A percentile compares a stretch with the other conserved stretches of the same genome.
Conservation (phyloP, 1,284 basidiomycete genomes). For the Cryptococcus sp. region DNA sequence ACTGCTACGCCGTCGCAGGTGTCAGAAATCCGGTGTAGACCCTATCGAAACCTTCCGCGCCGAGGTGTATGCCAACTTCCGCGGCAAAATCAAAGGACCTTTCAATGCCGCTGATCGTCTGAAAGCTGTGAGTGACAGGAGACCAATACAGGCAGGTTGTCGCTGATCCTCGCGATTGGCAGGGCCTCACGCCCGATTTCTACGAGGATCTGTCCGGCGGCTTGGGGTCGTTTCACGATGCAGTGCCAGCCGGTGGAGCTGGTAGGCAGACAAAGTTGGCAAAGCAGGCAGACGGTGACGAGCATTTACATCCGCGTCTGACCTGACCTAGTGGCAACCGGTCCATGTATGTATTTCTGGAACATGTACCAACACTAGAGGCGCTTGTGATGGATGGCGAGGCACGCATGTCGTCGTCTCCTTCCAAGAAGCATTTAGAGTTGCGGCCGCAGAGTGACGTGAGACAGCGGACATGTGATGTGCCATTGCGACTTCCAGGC, state of each 20-base stretch:
- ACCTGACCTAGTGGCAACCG: slow-evolving; percentile 12
- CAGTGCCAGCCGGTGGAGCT: not conserved
- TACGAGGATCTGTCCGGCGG: slow-evolving; percentile 69
- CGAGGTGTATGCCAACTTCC: slow-evolving; percentile 73
- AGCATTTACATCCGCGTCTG: slow-evolving; percentile 44
- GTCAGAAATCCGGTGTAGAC: slow-evolving; percentile 65
- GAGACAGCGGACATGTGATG: too few relatives aligned
- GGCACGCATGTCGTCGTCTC: too few relatives aligned
- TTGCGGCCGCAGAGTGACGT: too few relatives aligned
- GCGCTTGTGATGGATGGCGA: too few relatives aligned
- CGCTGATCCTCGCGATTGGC: not conserved
- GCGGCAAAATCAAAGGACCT: slow-evolving; percentile 78
- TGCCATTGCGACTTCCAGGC: too few relatives aligned
- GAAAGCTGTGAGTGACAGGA: slow-evolving; percentile 58
- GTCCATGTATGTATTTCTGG: too few relatives aligned
- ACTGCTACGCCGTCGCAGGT: slow-evolving; percentile 42
- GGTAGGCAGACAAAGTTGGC: slow-evolving; percentile 3
- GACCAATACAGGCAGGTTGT: not conserved
- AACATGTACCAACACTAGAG: too few relatives aligned
- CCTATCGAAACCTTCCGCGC: slow-evolving; percentile 71
- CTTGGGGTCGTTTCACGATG: slow-evolving; percentile 9
- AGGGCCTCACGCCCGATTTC: slow-evolving; percentile 67
- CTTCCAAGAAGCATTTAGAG: too few relatives aligned
- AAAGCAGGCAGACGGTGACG: slow-evolving; percentile 34
- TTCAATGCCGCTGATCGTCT: slow-evolving; percentile 77